Conservation (phyloP, 495 filamentous ascomycete genomes). For the Penicillium mononematosum region DNA sequence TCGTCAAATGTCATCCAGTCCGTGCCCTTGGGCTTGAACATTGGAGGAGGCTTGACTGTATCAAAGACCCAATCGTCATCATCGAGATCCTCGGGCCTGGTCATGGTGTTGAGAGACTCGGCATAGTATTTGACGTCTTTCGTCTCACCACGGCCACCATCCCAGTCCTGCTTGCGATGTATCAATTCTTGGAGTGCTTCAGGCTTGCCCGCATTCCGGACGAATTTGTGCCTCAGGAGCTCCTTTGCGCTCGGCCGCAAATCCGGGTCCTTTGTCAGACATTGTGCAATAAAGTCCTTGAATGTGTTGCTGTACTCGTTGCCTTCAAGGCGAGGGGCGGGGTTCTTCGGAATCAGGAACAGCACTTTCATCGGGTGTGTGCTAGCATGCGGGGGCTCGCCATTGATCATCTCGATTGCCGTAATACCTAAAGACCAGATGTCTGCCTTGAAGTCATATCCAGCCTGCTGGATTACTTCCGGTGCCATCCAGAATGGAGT, state of each 20-base stretch:
- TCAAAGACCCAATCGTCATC: constrained; percentile 98
- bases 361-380: constrained; percentile 98
- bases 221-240: constrained; percentile 85
- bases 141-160: constrained; percentile 60
- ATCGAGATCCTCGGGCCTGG: constrained; percentile 54
- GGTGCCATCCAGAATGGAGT: constrained; percentile 99
- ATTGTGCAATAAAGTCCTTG: constrained; percentile 88
- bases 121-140: constrained; percentile 79
- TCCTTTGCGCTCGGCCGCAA: constrained; percentile 82
- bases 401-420: constrained; percentile 87
- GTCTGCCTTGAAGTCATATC: constrained; percentile 96
- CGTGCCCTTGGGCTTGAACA: constrained; percentile 41
- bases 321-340: constrained; percentile 82
- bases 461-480: constrained; percentile 94
- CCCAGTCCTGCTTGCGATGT: constrained; percentile 75
- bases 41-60: constrained; percentile 71
- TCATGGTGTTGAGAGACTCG: constrained; percentile 75
- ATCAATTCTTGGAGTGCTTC: constrained; percentile 85
- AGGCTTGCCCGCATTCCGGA: constrained; percentile 79
- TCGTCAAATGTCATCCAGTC: constrained; percentile 37
- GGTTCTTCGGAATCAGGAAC: constrained; percentile 93
- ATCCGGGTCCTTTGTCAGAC: constrained; percentile 87
- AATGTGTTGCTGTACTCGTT: constrained; percentile 81
- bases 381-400: constrained; percentile 87
- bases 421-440: constrained; percentile 98